These are phyloP conservation scores for Punctularia strigosozonata DNA, from an alignment of 768 basidiomycete genomes.

Conservation along the genomic window DNA sequence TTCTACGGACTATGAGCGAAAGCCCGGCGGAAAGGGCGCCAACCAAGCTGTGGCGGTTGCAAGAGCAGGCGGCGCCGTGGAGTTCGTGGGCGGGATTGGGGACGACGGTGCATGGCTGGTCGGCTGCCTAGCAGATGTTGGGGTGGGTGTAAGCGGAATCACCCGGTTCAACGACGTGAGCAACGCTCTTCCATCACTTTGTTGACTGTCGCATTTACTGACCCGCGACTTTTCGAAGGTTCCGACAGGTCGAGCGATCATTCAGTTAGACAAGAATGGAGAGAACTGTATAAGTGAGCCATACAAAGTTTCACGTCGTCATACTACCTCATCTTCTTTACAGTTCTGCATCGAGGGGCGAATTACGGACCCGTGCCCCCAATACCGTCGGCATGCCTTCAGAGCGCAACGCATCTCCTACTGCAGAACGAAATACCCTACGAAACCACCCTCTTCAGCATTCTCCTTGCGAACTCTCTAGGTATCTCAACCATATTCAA, in stretches of 20 bases:
- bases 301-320: conserved; percentile 2
- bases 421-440: conserved; percentile 50
- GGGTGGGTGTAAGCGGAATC: conserved; percentile 28
- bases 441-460: conserved; percentile 26
- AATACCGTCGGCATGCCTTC: conserved; percentile 10
- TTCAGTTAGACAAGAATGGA: conserved; percentile 44
- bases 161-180: too few species aligned
- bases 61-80: conserved; percentile 34
- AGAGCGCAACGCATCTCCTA: conserved; percentile 35
- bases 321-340: not conserved
- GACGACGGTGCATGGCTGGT: conserved; percentile 39
- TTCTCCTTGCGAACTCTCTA: conserved; percentile 8
- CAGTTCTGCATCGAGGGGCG: conserved; percentile 48
- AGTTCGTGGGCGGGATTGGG: conserved; percentile 42
- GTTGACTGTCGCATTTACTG: too few species aligned
- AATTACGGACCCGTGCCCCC: conserved; percentile 33
- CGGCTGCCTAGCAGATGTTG: conserved; percentile 24
- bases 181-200: too few species aligned
- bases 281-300: conserved; percentile 52
- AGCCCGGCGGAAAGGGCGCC: conserved; percentile 50
- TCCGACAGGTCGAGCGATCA: conserved; percentile 46
- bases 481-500: conserved; percentile 32
- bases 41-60: conserved; percentile 52
- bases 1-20: conserved; percentile 33
- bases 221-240: too few species aligned